Conservation (phyloP, 2,329 filamentous ascomycete genomes). For the Pseudocercospora pini-densiflorae region DNA sequence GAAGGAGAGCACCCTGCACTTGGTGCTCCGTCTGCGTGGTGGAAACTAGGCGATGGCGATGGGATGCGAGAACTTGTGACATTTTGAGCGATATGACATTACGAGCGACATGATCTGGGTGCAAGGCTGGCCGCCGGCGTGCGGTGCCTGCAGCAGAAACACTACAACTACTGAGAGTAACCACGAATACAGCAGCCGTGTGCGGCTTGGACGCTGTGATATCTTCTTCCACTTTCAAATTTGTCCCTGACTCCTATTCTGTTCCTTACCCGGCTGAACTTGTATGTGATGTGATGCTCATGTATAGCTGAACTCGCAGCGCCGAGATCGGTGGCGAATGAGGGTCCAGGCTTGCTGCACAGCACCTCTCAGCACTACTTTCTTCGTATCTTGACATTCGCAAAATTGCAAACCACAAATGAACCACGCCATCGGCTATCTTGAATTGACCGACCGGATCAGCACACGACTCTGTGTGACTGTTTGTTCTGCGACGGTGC, state of each 20-base stretch:
- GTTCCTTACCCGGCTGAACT: too few relatives aligned
- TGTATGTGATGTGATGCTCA: too few relatives aligned
- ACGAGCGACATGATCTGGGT: constrained; percentile 11
- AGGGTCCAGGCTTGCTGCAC: background rate
- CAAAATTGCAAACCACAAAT: background rate
- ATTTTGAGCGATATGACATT: constrained; percentile 17
- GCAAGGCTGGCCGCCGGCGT: constrained; percentile 11
- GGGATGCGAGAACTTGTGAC: constrained; percentile 78
- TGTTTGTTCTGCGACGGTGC: background rate
- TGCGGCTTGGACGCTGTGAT: constrained; percentile 1
- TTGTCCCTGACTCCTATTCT: too few relatives aligned
- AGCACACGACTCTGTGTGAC: background rate
- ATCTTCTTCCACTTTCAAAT: background rate
- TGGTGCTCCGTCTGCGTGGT: constrained; percentile 97
- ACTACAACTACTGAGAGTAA: background rate
- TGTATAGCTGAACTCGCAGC: background rate
- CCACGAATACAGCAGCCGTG: background rate
- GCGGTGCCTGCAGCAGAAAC: constrained; percentile 1
- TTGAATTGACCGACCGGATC: too few relatives aligned
- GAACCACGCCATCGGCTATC: background rate
- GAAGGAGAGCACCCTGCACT: constrained; percentile 99
- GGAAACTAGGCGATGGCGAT: constrained; percentile 83
- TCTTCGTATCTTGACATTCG: background rate
- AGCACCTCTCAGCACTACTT: background rate
- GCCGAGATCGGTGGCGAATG: background rate